Percentiles rank a stretch among this genome's conserved stretches.
Conservation (phyloP, 805 yeast species). For the Nakazawaea siamensis region DNA sequence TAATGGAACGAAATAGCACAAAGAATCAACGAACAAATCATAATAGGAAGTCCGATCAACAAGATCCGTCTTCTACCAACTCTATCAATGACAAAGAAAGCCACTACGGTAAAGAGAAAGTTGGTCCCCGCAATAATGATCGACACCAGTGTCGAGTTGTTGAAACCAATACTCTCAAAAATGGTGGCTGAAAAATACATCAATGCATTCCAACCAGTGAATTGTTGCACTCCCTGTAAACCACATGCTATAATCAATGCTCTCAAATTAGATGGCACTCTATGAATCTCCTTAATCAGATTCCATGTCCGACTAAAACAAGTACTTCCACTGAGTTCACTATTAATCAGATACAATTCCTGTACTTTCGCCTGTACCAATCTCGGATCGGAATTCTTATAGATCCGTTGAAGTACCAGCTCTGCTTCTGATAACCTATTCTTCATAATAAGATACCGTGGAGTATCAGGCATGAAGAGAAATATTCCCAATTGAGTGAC, state of each 20-base stretch:
- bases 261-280: slow-evolving; percentile 35
- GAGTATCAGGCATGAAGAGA: slow-evolving; percentile 45
- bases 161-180: slow-evolving; percentile 43
- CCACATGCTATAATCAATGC: slow-evolving; percentile 50
- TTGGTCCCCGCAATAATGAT: slow-evolving; percentile 49
- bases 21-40: slow-evolving; percentile 34
- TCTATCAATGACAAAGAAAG: slow-evolving; percentile 38
- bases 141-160: slow-evolving; percentile 44
- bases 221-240: slow-evolving; percentile 48
- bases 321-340: slow-evolving; percentile 3
- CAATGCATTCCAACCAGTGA: slow-evolving; percentile 49
- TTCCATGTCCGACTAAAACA: slow-evolving; percentile 28
- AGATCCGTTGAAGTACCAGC: slow-evolving; percentile 29
- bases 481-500: slow-evolving; percentile 37
- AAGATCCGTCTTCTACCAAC: slow-evolving; percentile 45
- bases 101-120: slow-evolving; percentile 41
- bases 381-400: slow-evolving; percentile 27
- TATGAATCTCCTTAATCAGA: slow-evolving; percentile 33
- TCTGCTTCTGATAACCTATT: slow-evolving; percentile 31
- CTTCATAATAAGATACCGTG: slow-evolving; percentile 40
- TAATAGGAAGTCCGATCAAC: slow-evolving; percentile 36
- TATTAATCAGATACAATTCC: slow-evolving; percentile 28
- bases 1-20: slow-evolving; percentile 46
- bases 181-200: slow-evolving; percentile 51
- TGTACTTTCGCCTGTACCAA: slow-evolving; percentile 32